Evolutionary conservation across 2,329 filamentous ascomycete species (phyloP), one percentile per base, ranked within the genome.

Genomic region (Aspergillus felis): DNA sequence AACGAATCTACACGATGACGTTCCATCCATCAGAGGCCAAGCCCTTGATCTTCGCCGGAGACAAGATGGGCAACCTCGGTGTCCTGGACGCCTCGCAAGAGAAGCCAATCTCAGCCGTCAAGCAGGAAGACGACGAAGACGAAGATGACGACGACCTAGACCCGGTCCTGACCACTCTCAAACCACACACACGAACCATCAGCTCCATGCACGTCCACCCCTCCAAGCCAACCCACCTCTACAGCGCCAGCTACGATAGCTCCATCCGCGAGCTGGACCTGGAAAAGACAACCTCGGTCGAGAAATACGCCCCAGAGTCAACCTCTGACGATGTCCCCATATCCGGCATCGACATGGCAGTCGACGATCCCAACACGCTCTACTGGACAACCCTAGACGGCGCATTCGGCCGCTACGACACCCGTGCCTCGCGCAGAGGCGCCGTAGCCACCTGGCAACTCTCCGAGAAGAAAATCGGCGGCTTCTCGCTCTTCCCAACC

Each of bases 391-490:
- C 93, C 0, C 79, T 99, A 0, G 83, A 90, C 35, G 94, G 94
- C 1, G 81, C 80, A 0, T 87, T 97, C 28, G 92, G 92, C 0
- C 86, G 89, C 1, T 87, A 94, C 68, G 94, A 99, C 68, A 81
- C 88, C 55, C 86, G 93, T 7, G 81, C 83, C 0, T 77, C 80
- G 14, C 74, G 77, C 0, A 73, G 81, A 0, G 76, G 76, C 6
- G 80, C 85, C 2, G 81, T 83, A 0, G 84, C 91, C 17, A 78
- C 89, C 1, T 95, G 91, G 83, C 81, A 85, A 8, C 78, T 97
- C 0, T 89, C 87, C 0, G 92, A 95, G 54, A 92, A 96, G 73
- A 99, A 99, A 70, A 97, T 99, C 54, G 94, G 94, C 20, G 94
- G 94, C 0, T 97, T 97, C 74, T 89, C 88, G 0, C 75, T 97